Percentiles rank a stretch among this genome's conserved stretches.
These are phyloP conservation scores for Trypanosoma platydactyli DNA, from an alignment of 208 protist species.

Conservation along the genomic window DNA sequence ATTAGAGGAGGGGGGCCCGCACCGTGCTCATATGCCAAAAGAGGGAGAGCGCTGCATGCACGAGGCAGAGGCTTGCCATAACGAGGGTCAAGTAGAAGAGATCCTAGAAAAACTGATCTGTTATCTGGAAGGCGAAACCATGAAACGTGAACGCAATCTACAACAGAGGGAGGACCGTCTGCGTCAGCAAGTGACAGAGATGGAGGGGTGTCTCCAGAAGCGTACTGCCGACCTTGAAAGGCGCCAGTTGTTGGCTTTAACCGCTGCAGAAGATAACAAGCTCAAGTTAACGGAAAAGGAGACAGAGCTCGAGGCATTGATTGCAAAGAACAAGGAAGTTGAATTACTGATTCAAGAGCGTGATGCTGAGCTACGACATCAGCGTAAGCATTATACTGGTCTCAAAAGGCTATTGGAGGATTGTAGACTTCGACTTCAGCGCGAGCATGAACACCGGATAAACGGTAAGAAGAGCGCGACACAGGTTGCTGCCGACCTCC, in stretches of 20 bases:
- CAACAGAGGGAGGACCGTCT: slow-evolving; percentile 44
- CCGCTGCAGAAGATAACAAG: slow-evolving; percentile 39
- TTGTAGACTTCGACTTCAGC: slow-evolving; percentile 54
- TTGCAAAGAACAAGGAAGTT: slow-evolving; percentile 58
- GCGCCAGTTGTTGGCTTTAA: slow-evolving; percentile 32
- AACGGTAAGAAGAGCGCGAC: slow-evolving; percentile 61
- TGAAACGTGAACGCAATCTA: slow-evolving; percentile 42
- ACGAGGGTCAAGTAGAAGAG: slow-evolving; percentile 44
- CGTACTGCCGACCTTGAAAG: slow-evolving; percentile 49
- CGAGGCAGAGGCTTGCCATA: slow-evolving; percentile 49
- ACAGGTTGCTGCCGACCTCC: slow-evolving; percentile 56
- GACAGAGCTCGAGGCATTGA: slow-evolving; percentile 37
- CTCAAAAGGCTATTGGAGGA: slow-evolving; percentile 65
- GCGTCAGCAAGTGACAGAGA: slow-evolving; percentile 30
- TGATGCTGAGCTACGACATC: slow-evolving; percentile 53
- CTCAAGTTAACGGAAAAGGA: slow-evolving; percentile 57
- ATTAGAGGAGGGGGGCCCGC: slow-evolving; percentile 60
- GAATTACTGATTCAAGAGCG: slow-evolving; percentile 42
- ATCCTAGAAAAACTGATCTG: slow-evolving; percentile 45
- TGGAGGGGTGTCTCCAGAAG: slow-evolving; percentile 35
- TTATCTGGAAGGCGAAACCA: slow-evolving; percentile 41
- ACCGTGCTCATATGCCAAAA: slow-evolving; percentile 35
- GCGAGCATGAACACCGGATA: slow-evolving; percentile 59
- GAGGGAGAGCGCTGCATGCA: slow-evolving; percentile 39
- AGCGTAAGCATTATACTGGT: slow-evolving; percentile 58